These are phyloP conservation scores for Solanum hybrid DNA, from an alignment of 305 asterid genomes.

Conservation along the genomic window DNA sequence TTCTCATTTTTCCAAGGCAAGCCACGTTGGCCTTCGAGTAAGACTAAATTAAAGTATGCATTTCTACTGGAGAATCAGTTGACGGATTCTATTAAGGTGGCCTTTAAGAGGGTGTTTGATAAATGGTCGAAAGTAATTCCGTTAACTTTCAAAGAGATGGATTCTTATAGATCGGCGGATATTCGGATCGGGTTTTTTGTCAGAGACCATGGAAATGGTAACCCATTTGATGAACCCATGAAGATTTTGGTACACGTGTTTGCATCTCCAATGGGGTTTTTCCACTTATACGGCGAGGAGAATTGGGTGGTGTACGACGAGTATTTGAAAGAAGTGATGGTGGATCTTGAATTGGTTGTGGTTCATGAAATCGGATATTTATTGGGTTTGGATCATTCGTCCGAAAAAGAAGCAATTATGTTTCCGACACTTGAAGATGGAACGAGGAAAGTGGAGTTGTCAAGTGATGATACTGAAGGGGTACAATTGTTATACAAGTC, in stretches of 20 bases:
- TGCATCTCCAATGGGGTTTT: background rate
- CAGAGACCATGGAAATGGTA: background rate
- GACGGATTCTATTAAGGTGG: background rate
- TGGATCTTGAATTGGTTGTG: constrained; percentile 37
- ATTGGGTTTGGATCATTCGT: constrained; percentile 83
- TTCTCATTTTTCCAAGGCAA: background rate
- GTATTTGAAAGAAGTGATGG: constrained; percentile 8
- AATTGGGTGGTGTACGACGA: background rate
- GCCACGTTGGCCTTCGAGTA: constrained; percentile 6
- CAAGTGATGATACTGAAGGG: constrained; percentile 52
- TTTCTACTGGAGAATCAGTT: background rate
- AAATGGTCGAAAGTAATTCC: constrained; percentile 4
- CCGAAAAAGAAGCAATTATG: constrained; percentile 62
- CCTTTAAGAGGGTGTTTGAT: background rate
- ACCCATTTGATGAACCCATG: background rate
- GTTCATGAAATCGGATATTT: constrained; percentile 61
- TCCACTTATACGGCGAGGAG: background rate
- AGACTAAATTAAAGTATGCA: constrained; percentile 1
- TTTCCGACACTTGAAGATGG: constrained; percentile 52
- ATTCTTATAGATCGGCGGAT: background rate
- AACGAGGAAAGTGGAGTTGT: constrained; percentile 57
- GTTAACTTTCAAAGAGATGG: background rate
- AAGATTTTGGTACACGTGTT: background rate
- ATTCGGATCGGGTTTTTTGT: background rate
- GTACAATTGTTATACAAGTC: constrained; percentile 67